A percentile compares a stretch with the other conserved stretches of the same genome.
phyloP scores from a whole-genome alignment of 768 basidiomycete genomes.

The Lepiota brunneoincarnata region DNA sequence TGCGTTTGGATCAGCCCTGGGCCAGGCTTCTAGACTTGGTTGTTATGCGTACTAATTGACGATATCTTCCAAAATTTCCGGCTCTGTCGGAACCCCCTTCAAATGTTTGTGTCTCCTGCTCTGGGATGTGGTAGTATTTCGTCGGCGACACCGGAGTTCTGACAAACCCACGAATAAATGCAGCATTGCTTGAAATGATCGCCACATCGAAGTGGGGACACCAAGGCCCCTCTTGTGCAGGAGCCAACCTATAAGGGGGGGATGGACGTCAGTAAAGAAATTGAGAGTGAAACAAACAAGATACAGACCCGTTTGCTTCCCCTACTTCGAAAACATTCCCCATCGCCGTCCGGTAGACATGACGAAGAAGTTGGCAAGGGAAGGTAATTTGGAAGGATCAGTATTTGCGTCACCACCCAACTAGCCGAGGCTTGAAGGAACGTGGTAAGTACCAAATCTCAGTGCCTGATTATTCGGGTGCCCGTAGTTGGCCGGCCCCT shows the following conservation, averaged over 20 bases:
- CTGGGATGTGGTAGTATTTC: constrained; percentile 39
- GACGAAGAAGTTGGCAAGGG: constrained; percentile 33
- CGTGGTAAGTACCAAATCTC: too few relatives aligned
- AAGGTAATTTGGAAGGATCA: constrained; percentile 34
- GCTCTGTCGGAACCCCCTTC: constrained; percentile 44
- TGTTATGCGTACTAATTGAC: background rate
- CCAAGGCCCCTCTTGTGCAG: constrained; percentile 39
- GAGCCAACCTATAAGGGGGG: constrained; percentile 27
- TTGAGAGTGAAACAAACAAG: background rate
- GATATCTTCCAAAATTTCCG: constrained; percentile 32
- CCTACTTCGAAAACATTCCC: constrained; percentile 28
- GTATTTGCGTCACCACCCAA: too few relatives aligned
- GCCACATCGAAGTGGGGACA: constrained; percentile 51
- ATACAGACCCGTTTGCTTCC: constrained; percentile 28
- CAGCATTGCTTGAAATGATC: constrained; percentile 52
- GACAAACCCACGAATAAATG: constrained; percentile 45
- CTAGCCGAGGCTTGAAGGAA: too few relatives aligned
- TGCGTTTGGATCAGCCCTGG: background rate
- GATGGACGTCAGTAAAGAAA: background rate
- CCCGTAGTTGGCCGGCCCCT: too few relatives aligned
- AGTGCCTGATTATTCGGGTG: too few relatives aligned
- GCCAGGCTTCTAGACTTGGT: background rate
- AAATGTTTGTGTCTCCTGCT: constrained; percentile 47
- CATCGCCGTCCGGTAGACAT: constrained; percentile 24
- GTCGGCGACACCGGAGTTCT: constrained; percentile 41